phyloP scores from a whole-genome alignment of 208 protist species.

The Trichomonas gallinae region DNA sequence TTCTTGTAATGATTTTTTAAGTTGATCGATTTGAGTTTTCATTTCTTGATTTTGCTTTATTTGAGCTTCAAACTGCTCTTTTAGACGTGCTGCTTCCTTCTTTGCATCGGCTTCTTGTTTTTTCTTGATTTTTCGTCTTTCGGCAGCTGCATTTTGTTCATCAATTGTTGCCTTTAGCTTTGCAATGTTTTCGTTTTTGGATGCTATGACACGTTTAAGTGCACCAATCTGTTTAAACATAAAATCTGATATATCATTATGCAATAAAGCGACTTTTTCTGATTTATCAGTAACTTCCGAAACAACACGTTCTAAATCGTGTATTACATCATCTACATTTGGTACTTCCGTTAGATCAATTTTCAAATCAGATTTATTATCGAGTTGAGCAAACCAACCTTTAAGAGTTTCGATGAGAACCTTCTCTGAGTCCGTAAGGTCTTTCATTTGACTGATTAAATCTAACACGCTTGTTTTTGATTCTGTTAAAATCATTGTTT shows the following conservation, averaged over 20 bases:
- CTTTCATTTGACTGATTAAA: neutral
- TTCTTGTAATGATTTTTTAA: neutral
- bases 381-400: neutral
- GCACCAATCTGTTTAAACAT: neutral
- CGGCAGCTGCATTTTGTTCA: neutral
- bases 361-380: neutral
- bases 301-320: neutral
- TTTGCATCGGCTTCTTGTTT: neutral
- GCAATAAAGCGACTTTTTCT: neutral
- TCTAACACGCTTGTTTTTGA: neutral
- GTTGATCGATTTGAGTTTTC: neutral
- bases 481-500: neutral
- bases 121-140: neutral
- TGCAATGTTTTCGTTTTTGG: neutral
- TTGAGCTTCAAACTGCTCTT: neutral
- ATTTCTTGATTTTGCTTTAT: neutral
- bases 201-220: neutral
- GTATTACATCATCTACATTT: neutral
- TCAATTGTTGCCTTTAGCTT: neutral
- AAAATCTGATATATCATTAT: constrained; percentile 13
- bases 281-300: neutral
- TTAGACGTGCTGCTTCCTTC: neutral
- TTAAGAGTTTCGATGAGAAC: neutral
- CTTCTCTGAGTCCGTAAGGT: neutral
- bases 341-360: neutral